Percentiles rank a stretch among this genome's conserved stretches.
These are phyloP conservation scores for Arabidopsis arenosa DNA, from an alignment of 345 rosid species.

Conservation along the genomic window DNA sequence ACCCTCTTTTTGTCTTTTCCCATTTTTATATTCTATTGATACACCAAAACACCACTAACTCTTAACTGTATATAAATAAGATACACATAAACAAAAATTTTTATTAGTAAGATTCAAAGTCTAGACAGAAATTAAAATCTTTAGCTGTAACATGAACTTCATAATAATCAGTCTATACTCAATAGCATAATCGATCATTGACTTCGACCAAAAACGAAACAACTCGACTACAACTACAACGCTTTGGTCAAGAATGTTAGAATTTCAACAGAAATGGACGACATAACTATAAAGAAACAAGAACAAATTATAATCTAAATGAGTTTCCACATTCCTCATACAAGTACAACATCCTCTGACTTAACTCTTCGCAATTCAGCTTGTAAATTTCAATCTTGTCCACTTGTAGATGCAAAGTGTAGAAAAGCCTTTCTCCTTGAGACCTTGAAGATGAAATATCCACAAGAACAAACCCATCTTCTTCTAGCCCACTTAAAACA, in stretches of 20 bases:
- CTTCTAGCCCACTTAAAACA: slow-evolving; percentile 53
- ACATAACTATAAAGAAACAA: slow-evolving; percentile 19
- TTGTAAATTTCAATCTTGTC: slow-evolving; percentile 21
- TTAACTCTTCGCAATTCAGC: slow-evolving; percentile 46
- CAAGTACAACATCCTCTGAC: slow-evolving; percentile 48
- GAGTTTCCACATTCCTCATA: slow-evolving; percentile 41
- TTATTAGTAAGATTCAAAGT: neutral
- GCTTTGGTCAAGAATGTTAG: slow-evolving; percentile 35
- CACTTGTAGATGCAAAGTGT: slow-evolving; percentile 63
- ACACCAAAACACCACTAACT: slow-evolving; percentile 13
- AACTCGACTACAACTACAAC: slow-evolving; percentile 34
- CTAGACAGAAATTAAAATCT: neutral
- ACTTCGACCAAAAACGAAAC: slow-evolving; percentile 24
- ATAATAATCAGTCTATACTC: slow-evolving; percentile 15
- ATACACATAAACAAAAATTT: neutral
- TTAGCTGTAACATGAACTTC: neutral
- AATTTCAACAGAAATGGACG: neutral
- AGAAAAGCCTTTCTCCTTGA: slow-evolving; percentile 56
- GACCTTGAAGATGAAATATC: slow-evolving; percentile 69
- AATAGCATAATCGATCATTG: slow-evolving; percentile 24
- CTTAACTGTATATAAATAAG: neutral
- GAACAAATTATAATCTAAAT: slow-evolving; percentile 21
- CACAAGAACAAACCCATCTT: slow-evolving; percentile 52
- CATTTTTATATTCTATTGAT: neutral
- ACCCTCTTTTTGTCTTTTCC: neutral